Percentiles rank a stretch among this genome's conserved stretches.
Conservation (phyloP, 768 basidiomycete species). For the Trametes maxima region DNA sequence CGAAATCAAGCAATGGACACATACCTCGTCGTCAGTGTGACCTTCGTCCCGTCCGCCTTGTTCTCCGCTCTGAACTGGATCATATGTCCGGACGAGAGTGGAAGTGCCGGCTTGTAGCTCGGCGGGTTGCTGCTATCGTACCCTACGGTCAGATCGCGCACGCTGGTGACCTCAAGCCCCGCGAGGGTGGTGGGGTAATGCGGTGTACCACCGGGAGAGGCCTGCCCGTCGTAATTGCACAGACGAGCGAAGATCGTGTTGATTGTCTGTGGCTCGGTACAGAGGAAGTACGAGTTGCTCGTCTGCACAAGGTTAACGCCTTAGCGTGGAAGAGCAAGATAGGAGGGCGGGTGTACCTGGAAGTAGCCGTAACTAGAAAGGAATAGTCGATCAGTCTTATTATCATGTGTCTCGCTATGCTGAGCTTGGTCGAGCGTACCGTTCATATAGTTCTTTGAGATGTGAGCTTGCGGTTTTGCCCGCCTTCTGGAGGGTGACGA, state of each 20-base stretch:
- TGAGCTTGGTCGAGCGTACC: slow-evolving; percentile 40
- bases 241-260: slow-evolving; percentile 69
- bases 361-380: slow-evolving; percentile 76
- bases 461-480: slow-evolving; percentile 59
- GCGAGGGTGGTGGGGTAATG: slow-evolving; percentile 66
- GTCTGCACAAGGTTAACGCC: slow-evolving; percentile 46
- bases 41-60: slow-evolving; percentile 42
- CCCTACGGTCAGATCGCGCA: slow-evolving; percentile 77
- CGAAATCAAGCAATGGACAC: slow-evolving; percentile 16
- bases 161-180: slow-evolving; percentile 56
- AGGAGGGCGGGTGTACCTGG: slow-evolving; percentile 46
- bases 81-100: slow-evolving; percentile 83
- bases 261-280: slow-evolving; percentile 64
- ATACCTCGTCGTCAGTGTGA: slow-evolving; percentile 74
- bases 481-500: slow-evolving; percentile 47
- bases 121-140: slow-evolving; percentile 80
- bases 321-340: not conserved
- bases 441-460: slow-evolving; percentile 63
- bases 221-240: slow-evolving; percentile 53
- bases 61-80: slow-evolving; percentile 70
- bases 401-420: not conserved
- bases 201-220: slow-evolving; percentile 29
- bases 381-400: not conserved
- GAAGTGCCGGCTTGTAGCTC: slow-evolving; percentile 58
- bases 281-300: slow-evolving; percentile 82